Evolutionary conservation across 2,329 filamentous ascomycete genomes (phyloP).

Genomic region (Torrubiella hemipterigena): DNA sequence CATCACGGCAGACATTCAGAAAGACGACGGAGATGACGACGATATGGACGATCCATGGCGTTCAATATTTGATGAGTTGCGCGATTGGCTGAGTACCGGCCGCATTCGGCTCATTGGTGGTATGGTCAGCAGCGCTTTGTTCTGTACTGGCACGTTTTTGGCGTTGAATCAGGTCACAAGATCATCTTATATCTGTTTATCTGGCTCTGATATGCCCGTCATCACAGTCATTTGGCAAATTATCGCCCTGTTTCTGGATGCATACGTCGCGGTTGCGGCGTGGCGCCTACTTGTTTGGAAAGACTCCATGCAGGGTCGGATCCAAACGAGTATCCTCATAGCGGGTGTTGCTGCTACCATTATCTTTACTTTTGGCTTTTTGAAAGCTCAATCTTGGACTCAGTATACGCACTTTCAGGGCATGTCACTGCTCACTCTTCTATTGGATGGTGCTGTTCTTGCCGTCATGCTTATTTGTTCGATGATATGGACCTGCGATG

Average conservation of each 20-base stretch:
- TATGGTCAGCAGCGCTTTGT: constrained; percentile 21
- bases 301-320: constrained; percentile 31
- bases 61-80: constrained; percentile 33
- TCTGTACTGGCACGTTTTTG: constrained; percentile 30
- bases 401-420: no score
- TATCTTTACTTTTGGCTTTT: constrained; percentile 18
- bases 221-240: no score
- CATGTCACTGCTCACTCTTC: constrained; percentile 30
- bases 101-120: constrained; percentile 20
- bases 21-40: constrained; percentile 16
- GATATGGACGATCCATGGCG: constrained; percentile 35
- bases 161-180: constrained; percentile 22
- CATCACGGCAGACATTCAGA: constrained; percentile 21
- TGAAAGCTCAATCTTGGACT: no score
- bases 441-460: constrained; percentile 34
- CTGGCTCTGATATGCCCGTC: no score
- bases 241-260: constrained; percentile 32
- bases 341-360: constrained; percentile 6
- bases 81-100: constrained; percentile 32
- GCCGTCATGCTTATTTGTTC: constrained; percentile 30
- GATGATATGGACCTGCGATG: constrained; percentile 33
- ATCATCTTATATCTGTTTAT: constrained; percentile 43
- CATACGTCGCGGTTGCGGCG: constrained; percentile 29
- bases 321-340: constrained; percentile 19
- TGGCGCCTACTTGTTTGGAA: constrained; percentile 42